phyloP scores from a whole-genome alignment of 2,329 filamentous ascomycete genomes.

The Colletotrichum truncatum region DNA sequence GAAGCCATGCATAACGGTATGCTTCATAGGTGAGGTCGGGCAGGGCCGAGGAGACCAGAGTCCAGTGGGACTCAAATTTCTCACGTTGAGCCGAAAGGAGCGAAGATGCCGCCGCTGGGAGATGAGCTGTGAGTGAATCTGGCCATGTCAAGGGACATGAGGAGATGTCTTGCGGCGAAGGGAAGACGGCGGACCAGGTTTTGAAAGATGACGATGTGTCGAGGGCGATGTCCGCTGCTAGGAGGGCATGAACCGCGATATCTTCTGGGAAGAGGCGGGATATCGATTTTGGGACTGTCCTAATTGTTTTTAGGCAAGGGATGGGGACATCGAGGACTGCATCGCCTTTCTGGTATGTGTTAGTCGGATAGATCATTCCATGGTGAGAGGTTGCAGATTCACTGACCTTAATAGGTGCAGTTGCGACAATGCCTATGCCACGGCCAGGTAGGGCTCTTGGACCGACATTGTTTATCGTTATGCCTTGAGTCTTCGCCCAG shows the following conservation, averaged over 20 bases:
- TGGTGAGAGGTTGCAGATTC: not conserved
- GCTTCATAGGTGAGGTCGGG: constrained; percentile 44
- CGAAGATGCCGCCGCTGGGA: constrained; percentile 52
- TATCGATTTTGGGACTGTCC: constrained; percentile 65
- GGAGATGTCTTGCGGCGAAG: constrained; percentile 66
- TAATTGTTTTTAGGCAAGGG: constrained; percentile 70
- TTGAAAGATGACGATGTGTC: constrained; percentile 56
- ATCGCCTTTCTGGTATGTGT: constrained; percentile 50
- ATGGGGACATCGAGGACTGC: constrained; percentile 73
- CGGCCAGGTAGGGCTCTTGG: constrained; percentile 75
- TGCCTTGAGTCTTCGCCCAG: constrained; percentile 74
- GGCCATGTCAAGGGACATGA: constrained; percentile 61
- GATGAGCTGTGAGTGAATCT: constrained; percentile 50
- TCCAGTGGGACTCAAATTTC: constrained; percentile 53
- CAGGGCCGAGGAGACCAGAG: constrained; percentile 40
- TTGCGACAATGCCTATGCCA: constrained; percentile 82
- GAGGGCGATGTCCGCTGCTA: constrained; percentile 74
- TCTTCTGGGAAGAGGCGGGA: constrained; percentile 59
- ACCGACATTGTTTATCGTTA: constrained; percentile 73
- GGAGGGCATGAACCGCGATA: constrained; percentile 73
- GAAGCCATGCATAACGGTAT: constrained; percentile 66
- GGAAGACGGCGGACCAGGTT: constrained; percentile 75
- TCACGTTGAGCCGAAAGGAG: constrained; percentile 63
- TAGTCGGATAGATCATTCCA: not conserved
- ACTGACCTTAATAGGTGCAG: constrained; percentile 69